Evolutionary conservation across 1,284 basidiomycete genomes (phyloP).

Genomic region (Rhodotorula sp.): DNA sequence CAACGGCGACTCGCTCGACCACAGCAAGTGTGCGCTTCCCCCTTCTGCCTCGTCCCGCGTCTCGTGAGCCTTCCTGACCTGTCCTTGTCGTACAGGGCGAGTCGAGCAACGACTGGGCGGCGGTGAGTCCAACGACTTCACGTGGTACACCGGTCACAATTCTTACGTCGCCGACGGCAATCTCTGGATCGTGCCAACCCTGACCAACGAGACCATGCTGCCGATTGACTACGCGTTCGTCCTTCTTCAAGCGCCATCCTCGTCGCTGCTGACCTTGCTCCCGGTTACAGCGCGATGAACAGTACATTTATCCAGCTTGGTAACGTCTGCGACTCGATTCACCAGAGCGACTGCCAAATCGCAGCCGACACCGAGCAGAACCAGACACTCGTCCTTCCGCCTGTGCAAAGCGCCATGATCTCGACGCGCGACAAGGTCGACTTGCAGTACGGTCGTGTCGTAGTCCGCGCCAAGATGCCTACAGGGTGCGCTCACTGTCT

Average conservation of each 20-base stretch:
- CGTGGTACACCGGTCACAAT: constrained; percentile 29
- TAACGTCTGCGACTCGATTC: constrained; percentile 20
- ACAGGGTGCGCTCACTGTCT: constrained; percentile 14
- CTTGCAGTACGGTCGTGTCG: constrained; percentile 21
- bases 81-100: neutral
- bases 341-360: constrained; percentile 28
- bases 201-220: constrained; percentile 30
- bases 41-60: no score
- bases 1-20: constrained; percentile 16
- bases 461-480: constrained; percentile 24
- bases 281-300: constrained; percentile 9
- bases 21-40: neutral
- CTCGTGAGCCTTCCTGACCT: no score
- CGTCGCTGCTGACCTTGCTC: neutral
- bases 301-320: constrained; percentile 28
- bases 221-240: constrained; percentile 24
- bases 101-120: constrained; percentile 28
- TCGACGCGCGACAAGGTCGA: constrained; percentile 26
- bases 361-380: constrained; percentile 21
- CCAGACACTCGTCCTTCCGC: constrained; percentile 26
- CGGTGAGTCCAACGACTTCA: constrained; percentile 31
- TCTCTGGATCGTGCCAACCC: constrained; percentile 20
- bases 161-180: constrained; percentile 33
- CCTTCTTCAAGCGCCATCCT: neutral
- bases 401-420: constrained; percentile 30